Percentiles rank a stretch among this genome's conserved stretches.
Evolutionary conservation across 106 monocot species (phyloP).

Genomic region (Phalaenopsis aphrodite): DNA sequence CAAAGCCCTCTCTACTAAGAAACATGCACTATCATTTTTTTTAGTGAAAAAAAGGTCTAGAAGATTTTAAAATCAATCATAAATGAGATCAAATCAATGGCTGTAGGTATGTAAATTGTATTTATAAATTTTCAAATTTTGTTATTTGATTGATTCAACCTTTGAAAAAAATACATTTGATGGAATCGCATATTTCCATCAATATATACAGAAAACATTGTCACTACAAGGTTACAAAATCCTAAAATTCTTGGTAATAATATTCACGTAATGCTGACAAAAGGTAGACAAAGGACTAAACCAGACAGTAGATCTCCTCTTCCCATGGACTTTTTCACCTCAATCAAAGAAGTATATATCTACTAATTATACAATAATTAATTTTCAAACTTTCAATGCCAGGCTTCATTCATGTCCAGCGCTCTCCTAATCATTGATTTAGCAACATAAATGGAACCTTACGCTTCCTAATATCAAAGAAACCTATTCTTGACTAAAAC

Average conservation of each 20-base stretch:
- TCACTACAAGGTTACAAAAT: not conserved
- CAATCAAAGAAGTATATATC: too few species aligned
- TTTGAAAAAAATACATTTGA: too few species aligned
- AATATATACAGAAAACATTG: not conserved
- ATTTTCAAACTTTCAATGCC: not conserved
- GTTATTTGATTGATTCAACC: too few species aligned
- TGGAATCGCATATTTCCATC: too few species aligned
- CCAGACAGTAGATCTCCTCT: not conserved
- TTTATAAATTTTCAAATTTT: too few species aligned
- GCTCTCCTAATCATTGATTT: not conserved
- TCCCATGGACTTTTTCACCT: not conserved
- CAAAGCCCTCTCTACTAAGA: too few species aligned
- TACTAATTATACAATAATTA: not conserved
- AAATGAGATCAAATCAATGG: too few species aligned
- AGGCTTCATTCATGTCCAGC: not conserved
- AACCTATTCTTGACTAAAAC: not conserved
- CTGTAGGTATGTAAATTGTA: too few species aligned
- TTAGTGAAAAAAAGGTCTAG: too few species aligned
- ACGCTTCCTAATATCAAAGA: not conserved
- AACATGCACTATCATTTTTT: too few species aligned
- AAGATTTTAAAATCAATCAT: too few species aligned
- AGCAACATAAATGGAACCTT: not conserved
- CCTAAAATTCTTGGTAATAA: not conserved
- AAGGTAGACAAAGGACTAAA: not conserved
- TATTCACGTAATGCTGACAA: not conserved